phyloP scores from a whole-genome alignment of 2,329 filamentous ascomycete genomes.

The Fusarium irregulare region DNA sequence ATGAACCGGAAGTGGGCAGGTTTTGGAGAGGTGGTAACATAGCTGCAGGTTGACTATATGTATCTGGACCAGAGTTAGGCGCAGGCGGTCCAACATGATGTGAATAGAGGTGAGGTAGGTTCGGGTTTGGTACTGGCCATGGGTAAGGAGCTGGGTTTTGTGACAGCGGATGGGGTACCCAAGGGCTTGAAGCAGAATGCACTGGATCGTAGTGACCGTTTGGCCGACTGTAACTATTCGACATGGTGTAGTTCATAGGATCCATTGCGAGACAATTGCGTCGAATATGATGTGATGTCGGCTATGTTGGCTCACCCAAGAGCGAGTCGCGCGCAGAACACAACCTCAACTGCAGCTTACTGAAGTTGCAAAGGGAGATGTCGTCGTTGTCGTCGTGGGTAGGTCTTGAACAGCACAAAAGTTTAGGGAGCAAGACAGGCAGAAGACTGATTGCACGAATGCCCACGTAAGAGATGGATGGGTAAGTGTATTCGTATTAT shows the following conservation, averaged over 20 bases:
- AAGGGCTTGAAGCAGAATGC: constrained; percentile 43
- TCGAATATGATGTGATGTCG: constrained; percentile 6
- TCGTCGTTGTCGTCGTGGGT: background rate
- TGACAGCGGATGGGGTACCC: constrained; percentile 40
- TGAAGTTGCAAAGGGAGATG: constrained; percentile 2
- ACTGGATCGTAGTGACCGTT: constrained; percentile 46
- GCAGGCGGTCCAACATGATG: constrained; percentile 34
- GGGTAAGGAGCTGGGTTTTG: constrained; percentile 38
- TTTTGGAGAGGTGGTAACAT: constrained; percentile 42
- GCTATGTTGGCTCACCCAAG: constrained; percentile 1
- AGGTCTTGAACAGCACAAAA: constrained; percentile 21
- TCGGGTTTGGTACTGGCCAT: constrained; percentile 39
- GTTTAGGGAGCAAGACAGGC: constrained; percentile 12
- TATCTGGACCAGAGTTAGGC: constrained; percentile 32
- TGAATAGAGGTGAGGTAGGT: constrained; percentile 36
- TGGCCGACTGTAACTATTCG: constrained; percentile 37
- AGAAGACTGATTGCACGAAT: constrained; percentile 24
- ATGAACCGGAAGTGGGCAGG: constrained; percentile 26
- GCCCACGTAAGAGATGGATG: constrained; percentile 30
- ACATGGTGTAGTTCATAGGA: constrained; percentile 44
- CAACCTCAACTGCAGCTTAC: constrained; percentile 10
- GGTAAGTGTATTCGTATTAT: constrained; percentile 42
- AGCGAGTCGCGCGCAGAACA: constrained; percentile 12
- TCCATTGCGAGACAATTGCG: constrained; percentile 40
- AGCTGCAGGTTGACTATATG: constrained; percentile 35